Evolutionary conservation across 2,329 filamentous ascomycete genomes (phyloP).

Genomic region (Claviceps pusilla): DNA sequence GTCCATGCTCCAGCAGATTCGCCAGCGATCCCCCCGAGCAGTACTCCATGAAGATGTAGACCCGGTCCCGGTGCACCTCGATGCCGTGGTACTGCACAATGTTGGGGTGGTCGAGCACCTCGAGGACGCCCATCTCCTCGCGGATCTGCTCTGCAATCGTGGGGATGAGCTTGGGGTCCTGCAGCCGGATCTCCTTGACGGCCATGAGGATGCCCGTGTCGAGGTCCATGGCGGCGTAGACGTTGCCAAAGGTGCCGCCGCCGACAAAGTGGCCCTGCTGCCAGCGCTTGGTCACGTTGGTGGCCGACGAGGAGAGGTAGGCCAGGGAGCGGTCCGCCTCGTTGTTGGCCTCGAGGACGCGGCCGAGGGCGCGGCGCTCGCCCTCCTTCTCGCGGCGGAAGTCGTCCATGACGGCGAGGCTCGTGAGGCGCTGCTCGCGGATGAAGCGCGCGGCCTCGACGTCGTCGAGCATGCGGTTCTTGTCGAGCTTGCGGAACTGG

Average conservation of each 20-base stretch:
- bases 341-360: constrained; percentile 85
- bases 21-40: constrained; percentile 91
- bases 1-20: constrained; percentile 78
- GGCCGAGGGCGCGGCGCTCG: constrained; percentile 74
- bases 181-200: constrained; percentile 93
- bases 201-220: constrained; percentile 96
- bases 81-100: constrained; percentile 97
- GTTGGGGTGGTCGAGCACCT: constrained; percentile 92
- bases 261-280: constrained; percentile 98
- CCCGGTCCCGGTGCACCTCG: constrained; percentile 93
- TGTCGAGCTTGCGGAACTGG: constrained; percentile 63
- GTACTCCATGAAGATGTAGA: constrained; percentile 99
- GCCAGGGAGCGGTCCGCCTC: constrained; percentile 92
- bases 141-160: constrained; percentile 86
- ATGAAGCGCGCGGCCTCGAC: constrained; percentile 69
- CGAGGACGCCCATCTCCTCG: constrained; percentile 92
- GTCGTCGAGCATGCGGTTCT: constrained; percentile 59
- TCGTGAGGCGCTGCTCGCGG: constrained; percentile 57
- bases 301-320: constrained; percentile 83
- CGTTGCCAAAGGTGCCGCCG: constrained; percentile 90
- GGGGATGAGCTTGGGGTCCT: constrained; percentile 91
- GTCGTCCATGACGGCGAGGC: constrained; percentile 64
- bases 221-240: constrained; percentile 93
- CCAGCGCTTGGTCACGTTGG: constrained; percentile 91
- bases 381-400: constrained; percentile 63